Base-by-base conservation (phyloP, 2,329 filamentous ascomycete genomes). In the Trichoderma atrobrunneum region DNA sequence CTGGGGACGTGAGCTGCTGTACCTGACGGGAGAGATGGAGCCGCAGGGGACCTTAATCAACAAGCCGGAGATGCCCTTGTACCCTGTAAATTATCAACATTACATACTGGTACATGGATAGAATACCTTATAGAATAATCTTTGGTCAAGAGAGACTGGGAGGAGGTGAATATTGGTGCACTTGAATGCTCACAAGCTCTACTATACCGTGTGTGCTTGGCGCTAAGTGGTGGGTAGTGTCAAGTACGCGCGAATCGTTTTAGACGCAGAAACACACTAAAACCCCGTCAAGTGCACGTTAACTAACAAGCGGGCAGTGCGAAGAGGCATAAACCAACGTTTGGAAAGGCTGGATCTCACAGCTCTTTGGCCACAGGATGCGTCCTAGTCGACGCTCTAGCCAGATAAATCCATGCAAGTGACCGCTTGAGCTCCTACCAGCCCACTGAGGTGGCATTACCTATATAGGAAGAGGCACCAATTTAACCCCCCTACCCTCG, bases 381-480 rank as follows among this genome's bases (percentile, higher is more conserved):
- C 36, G 26, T 39, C 34, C 36, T 67, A 67, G 64, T 21, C 54
- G 28, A 34, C 54, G 24, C 64, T 67, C 54, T 67, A 67, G 64
- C 64, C 61, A 43, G 61, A 28, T 51, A 32, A 54, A 65, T 54
- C 54, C 56, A 68, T 69, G 56, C 66, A 43, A 24, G 66, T 43
- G 56, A 28, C 54, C 54, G 34, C 57, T 61, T 28, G 39, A 69
- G 57, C 66, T 63, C 18, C 43, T 39, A 32, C 32, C 56, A 62
- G 59, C 30, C 56, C 32, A 64, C 59, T 36, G 60, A 34, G 32
- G 59, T 71, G 36, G 67, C 43, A 63, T 71, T 71, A 11, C 68
- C 68, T 57, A 71, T 57, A 30, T 71, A 61, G 67, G 67, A 70
- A 62, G 57, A 62, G 67, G 68, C 28, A 64, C 61, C 68, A 71